Evolutionary conservation across 495 filamentous ascomycete species (phyloP).

Genomic region (Emericellopsis terricola): DNA sequence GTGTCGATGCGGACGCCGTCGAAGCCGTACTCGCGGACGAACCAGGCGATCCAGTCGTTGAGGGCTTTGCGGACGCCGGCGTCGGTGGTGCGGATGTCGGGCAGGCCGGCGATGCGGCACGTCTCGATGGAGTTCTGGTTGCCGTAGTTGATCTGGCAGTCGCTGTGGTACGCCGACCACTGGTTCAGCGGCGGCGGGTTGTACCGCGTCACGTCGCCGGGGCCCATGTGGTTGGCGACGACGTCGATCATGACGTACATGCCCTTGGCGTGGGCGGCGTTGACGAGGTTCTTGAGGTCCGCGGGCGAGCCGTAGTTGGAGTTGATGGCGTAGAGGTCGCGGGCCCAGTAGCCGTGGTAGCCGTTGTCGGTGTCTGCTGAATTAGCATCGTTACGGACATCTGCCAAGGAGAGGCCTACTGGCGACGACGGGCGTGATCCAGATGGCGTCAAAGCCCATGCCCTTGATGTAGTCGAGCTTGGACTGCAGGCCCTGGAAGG

Average conservation of each 20-base stretch:
- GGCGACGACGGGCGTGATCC: conserved; percentile 65
- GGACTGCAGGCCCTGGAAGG: conserved; percentile 53
- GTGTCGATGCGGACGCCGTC: conserved; percentile 70
- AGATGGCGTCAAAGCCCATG: conserved; percentile 71
- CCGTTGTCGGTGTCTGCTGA: conserved; percentile 10
- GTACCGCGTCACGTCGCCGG: conserved; percentile 41
- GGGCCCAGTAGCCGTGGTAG: conserved; percentile 67
- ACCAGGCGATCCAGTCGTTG: conserved; percentile 43
- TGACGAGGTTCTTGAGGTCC: conserved; percentile 42
- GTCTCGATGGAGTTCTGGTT: conserved; percentile 27
- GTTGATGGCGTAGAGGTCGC: conserved; percentile 47
- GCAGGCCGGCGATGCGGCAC: conserved; percentile 52
- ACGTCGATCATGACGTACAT: conserved; percentile 60
- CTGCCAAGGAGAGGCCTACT: conserved; percentile 15
- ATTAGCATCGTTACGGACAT: background rate
- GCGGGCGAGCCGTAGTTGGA: conserved; percentile 45
- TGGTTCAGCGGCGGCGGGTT: conserved; percentile 22
- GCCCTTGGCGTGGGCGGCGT: conserved; percentile 35
- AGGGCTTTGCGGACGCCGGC: conserved; percentile 35
- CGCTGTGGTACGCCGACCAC: conserved; percentile 42
- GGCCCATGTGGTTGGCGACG: conserved; percentile 65
- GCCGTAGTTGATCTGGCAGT: conserved; percentile 49
- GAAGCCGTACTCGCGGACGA: conserved; percentile 54
- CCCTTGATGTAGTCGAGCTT: conserved; percentile 53
- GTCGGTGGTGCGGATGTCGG: conserved; percentile 52